Evolutionary conservation across 164 flowering plant species (phyloP).

Genomic region (Macadamia tetraphylla): DNA sequence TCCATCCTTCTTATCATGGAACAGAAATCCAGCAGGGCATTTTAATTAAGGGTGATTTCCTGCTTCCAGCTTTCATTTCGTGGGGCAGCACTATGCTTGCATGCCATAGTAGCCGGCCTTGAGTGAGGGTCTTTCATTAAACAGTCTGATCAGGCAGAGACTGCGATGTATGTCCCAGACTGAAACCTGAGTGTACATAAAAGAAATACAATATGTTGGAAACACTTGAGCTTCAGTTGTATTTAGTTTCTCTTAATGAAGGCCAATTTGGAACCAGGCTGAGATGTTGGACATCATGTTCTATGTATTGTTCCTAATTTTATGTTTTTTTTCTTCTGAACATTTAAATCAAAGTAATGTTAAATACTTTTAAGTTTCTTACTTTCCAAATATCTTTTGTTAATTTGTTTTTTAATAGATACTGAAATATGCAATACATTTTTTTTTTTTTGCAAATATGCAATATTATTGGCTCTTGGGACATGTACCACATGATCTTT

Average conservation of each 20-base stretch:
- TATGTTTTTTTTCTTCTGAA: no score
- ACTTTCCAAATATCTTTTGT: no score
- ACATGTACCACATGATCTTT: no score
- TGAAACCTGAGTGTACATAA: constrained; percentile 12
- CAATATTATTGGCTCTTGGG: no score
- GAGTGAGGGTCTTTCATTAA: background rate
- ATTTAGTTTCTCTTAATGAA: background rate
- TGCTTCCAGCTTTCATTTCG: background rate
- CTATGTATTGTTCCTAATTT: background rate
- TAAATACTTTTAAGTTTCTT: no score
- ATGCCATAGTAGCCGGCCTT: background rate
- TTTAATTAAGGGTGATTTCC: constrained; percentile 14
- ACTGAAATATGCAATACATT: no score
- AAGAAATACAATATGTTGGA: background rate
- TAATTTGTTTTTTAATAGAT: no score
- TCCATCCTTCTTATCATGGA: constrained; percentile 75
- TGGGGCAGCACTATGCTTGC: background rate
- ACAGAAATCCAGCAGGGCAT: constrained; percentile 52
- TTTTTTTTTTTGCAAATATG: no score
- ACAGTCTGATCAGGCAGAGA: background rate
- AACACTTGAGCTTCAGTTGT: background rate
- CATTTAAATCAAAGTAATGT: no score
- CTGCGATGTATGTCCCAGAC: background rate
- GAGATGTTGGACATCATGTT: no score
- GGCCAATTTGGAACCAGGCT: no score